Evolutionary conservation across 108 stramenopile species (phyloP).

Genomic region (Discostella pseudostelligera): DNA sequence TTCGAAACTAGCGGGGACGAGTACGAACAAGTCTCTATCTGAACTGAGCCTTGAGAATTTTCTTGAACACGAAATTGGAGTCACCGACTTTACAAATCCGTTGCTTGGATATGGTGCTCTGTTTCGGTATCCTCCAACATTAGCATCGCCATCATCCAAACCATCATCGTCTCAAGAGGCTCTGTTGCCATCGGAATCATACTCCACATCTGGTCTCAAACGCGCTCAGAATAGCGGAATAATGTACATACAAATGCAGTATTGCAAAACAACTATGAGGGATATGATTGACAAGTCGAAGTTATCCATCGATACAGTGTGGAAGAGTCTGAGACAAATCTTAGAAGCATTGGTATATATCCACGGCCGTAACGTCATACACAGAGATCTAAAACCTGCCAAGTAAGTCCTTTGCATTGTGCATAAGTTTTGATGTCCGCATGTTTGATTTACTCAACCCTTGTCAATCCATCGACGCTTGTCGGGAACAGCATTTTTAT

Average conservation of each 20-base stretch:
- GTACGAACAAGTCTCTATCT: slow-evolving; percentile 3
- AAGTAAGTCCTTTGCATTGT: no score
- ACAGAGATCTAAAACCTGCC: slow-evolving; percentile 60
- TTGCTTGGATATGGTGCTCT: slow-evolving; percentile 18
- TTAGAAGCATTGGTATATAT: slow-evolving; percentile 80
- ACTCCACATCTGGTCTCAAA: slow-evolving; percentile 14
- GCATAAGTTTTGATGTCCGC: no score
- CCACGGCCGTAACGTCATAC: slow-evolving; percentile 64
- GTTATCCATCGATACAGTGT: slow-evolving; percentile 53
- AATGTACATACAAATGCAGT: slow-evolving; percentile 77
- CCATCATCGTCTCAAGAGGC: neutral
- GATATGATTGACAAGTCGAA: slow-evolving; percentile 70
- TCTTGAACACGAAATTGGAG: slow-evolving; percentile 45
- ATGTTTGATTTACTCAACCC: no score
- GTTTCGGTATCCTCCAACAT: slow-evolving; percentile 11
- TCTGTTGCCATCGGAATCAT: neutral
- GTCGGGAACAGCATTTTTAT: slow-evolving; percentile 70
- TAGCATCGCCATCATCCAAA: slow-evolving; percentile 6
- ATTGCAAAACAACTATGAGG: slow-evolving; percentile 74
- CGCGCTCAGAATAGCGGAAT: slow-evolving; percentile 19
- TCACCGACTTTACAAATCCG: slow-evolving; percentile 28
- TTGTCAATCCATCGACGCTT: slow-evolving; percentile 2
- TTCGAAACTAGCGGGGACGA: slow-evolving; percentile 1
- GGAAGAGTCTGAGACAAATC: slow-evolving; percentile 74
- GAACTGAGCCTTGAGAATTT: slow-evolving; percentile 39